These are phyloP conservation scores for Lentinula boryana DNA, from an alignment of 768 basidiomycete species.

Conservation along the genomic window DNA sequence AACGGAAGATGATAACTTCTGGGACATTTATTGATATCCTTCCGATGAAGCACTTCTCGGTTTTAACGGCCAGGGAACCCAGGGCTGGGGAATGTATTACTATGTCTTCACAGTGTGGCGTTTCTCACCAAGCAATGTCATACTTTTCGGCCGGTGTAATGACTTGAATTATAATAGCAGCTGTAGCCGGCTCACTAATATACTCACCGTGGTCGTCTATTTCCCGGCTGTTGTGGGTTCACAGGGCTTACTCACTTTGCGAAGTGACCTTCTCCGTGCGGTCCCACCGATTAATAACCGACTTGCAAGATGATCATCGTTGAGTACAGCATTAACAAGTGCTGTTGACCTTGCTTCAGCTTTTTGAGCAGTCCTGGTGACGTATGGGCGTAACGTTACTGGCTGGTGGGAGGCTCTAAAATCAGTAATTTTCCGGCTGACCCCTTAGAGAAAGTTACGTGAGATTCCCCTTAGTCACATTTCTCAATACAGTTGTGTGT, in stretches of 20 bases:
- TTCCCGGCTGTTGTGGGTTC: neutral
- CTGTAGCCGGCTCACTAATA: neutral
- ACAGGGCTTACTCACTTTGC: neutral
- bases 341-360: too few species aligned
- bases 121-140: neutral
- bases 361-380: too few species aligned
- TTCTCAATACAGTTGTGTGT: slow-evolving; percentile 12
- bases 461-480: slow-evolving; percentile 2
- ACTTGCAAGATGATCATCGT: neutral
- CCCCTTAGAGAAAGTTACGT: neutral
- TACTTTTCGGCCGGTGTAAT: neutral
- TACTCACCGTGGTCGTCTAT: neutral
- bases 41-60: too few species aligned
- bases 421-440: neutral
- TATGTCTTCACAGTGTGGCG: too few species aligned
- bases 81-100: too few species aligned
- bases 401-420: neutral
- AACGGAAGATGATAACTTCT: slow-evolving; percentile 15
- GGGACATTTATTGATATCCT: slow-evolving; percentile 7
- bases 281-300: neutral
- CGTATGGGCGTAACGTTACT: neutral
- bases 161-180: neutral
- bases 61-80: too few species aligned
- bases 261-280: neutral
- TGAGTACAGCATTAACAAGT: too few species aligned